Evolutionary conservation across 2,329 filamentous ascomycete genomes (phyloP).

Genomic region (Phyllosticta ampelicida): DNA sequence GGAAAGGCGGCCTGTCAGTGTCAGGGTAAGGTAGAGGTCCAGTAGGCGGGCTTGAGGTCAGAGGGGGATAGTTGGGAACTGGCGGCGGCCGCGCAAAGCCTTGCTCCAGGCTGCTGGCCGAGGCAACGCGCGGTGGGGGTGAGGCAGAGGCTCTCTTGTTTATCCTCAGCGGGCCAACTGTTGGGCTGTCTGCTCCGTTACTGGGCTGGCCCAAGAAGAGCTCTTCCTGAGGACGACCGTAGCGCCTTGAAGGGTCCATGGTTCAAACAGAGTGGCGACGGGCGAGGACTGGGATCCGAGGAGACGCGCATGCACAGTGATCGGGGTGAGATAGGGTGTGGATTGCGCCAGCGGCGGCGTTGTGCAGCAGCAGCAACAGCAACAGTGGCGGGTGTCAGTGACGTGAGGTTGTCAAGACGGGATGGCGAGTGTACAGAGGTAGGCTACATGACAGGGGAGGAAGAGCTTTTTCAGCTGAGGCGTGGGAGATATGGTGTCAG

Average conservation of each 20-base stretch:
- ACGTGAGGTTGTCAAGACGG: neutral
- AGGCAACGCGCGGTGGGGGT: constrained; percentile 46
- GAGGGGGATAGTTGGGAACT: constrained; percentile 55
- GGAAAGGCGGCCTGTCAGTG: constrained; percentile 22
- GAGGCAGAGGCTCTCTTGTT: constrained; percentile 55
- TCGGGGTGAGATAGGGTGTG: neutral
- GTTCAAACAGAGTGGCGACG: neutral
- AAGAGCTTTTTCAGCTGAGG: neutral
- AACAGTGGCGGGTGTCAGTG: neutral
- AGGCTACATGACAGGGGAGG: neutral
- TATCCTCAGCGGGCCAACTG: constrained; percentile 74
- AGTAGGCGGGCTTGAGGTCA: constrained; percentile 39
- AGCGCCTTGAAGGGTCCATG: constrained; percentile 39
- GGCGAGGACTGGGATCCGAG: neutral
- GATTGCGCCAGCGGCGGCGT: neutral
- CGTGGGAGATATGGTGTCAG: neutral
- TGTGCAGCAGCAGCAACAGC: constrained; percentile 4
- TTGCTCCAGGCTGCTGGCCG: constrained; percentile 50
- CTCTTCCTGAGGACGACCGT: constrained; percentile 66
- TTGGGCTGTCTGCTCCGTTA: constrained; percentile 54
- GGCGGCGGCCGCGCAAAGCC: constrained; percentile 23
- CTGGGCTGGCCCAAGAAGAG: constrained; percentile 55
- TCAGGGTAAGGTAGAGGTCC: constrained; percentile 38
- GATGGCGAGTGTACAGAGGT: neutral
- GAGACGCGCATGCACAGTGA: neutral